These are phyloP conservation scores for Rhizophagus clarus DNA, from an alignment of 192 early-diverging fungal genomes.

Conservation along the genomic window DNA sequence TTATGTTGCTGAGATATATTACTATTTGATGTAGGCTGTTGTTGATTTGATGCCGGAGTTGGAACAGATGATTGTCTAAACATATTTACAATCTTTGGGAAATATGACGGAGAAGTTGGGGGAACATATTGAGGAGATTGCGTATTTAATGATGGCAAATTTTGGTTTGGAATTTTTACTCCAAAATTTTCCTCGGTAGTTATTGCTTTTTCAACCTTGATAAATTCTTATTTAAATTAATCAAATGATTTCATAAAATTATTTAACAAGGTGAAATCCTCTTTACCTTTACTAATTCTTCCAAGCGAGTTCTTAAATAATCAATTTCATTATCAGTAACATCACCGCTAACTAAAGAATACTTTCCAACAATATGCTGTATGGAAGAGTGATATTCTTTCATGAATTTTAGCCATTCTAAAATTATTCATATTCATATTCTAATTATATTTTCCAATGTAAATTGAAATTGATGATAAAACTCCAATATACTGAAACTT, in stretches of 20 bases:
- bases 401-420: conserved; percentile 40
- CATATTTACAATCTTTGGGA: background rate
- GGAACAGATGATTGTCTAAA: background rate
- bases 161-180: background rate
- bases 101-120: background rate
- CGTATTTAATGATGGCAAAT: background rate
- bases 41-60: background rate
- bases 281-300: background rate
- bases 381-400: conserved; percentile 41
- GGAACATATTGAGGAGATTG: background rate
- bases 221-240: background rate
- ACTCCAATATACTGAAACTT: background rate
- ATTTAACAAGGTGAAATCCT: background rate
- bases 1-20: background rate
- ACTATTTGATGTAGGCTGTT: background rate
- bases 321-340: conserved; percentile 7
- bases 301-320: background rate
- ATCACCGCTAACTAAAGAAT: background rate
- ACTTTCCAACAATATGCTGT: conserved; percentile 47
- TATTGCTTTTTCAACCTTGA: background rate
- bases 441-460: background rate
- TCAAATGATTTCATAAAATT: background rate
- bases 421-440: background rate
- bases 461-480: background rate
- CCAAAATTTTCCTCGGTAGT: background rate